These are phyloP conservation scores for Davidsoniella eucalypti DNA, from an alignment of 2,329 filamentous ascomycete genomes.

Conservation along the genomic window DNA sequence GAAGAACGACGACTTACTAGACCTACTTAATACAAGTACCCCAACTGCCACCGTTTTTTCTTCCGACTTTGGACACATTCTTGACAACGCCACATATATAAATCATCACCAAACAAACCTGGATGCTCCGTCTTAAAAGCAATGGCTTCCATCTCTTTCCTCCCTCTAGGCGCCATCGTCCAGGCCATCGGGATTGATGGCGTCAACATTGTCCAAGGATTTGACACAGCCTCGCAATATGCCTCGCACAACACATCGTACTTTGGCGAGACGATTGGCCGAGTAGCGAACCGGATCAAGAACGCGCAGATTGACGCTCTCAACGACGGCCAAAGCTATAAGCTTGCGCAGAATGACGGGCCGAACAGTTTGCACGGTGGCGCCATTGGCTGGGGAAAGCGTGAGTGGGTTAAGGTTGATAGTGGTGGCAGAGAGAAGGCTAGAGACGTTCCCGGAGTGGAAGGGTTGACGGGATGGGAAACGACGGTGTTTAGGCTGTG, in stretches of 20 bases:
- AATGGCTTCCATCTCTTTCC: constrained; percentile 40
- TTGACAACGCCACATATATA: background rate
- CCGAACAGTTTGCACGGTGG: constrained; percentile 64
- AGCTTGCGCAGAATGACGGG: constrained; percentile 59
- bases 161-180: constrained; percentile 64
- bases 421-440: constrained; percentile 19
- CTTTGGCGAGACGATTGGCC: constrained; percentile 90
- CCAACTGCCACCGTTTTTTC: background rate
- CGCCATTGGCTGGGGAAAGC: constrained; percentile 63
- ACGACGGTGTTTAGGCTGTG: constrained; percentile 35
- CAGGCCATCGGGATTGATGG: constrained; percentile 64
- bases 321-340: constrained; percentile 49
- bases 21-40: too few species aligned
- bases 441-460: constrained; percentile 31
- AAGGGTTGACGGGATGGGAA: constrained; percentile 48
- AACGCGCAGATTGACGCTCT: constrained; percentile 53
- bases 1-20: too few species aligned
- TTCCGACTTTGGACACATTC: background rate
- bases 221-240: constrained; percentile 62
- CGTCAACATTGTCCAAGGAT: constrained; percentile 77
- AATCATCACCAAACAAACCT: background rate
- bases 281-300: constrained; percentile 64
- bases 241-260: constrained; percentile 56
- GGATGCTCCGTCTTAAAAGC: background rate
- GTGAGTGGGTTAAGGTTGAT: constrained; percentile 48